These are phyloP conservation scores for Diaporthe longicolla DNA, from an alignment of 2,329 filamentous ascomycete genomes.

Conservation along the genomic window DNA sequence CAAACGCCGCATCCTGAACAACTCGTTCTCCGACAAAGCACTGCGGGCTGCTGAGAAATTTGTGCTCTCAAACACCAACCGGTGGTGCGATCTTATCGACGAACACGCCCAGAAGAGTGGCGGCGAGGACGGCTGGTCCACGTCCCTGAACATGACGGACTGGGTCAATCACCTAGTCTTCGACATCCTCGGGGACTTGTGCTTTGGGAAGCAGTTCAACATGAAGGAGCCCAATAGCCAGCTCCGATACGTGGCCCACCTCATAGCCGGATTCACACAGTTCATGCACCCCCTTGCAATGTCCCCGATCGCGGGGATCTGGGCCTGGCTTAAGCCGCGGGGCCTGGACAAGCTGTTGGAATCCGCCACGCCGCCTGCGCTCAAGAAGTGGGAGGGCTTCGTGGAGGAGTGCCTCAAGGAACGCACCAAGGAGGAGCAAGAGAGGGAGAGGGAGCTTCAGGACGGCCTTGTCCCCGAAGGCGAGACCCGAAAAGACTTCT, in stretches of 20 bases:
- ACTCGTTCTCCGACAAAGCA: slow-evolving; percentile 59
- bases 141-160: slow-evolving; percentile 35
- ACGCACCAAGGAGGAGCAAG: slow-evolving; percentile 42
- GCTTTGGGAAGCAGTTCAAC: slow-evolving; percentile 43
- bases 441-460: neutral
- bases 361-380: slow-evolving; percentile 41
- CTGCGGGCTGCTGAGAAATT: slow-evolving; percentile 57
- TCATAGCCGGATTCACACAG: slow-evolving; percentile 37
- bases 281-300: slow-evolving; percentile 40
- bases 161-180: slow-evolving; percentile 38
- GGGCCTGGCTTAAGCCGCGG: slow-evolving; percentile 48
- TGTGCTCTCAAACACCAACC: slow-evolving; percentile 34
- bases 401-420: slow-evolving; percentile 45
- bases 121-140: slow-evolving; percentile 8
- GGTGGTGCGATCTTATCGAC: slow-evolving; percentile 40
- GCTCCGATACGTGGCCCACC: slow-evolving; percentile 26
- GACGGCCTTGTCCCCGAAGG: neutral
- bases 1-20: slow-evolving; percentile 59
- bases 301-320: slow-evolving; percentile 43
- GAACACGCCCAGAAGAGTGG: neutral
- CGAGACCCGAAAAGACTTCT: slow-evolving; percentile 46
- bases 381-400: slow-evolving; percentile 44
- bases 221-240: slow-evolving; percentile 42
- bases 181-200: slow-evolving; percentile 43
- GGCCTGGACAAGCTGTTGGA: slow-evolving; percentile 45